Conservation (phyloP, 495 filamentous ascomycete species). For the Peziza echinospora region DNA sequence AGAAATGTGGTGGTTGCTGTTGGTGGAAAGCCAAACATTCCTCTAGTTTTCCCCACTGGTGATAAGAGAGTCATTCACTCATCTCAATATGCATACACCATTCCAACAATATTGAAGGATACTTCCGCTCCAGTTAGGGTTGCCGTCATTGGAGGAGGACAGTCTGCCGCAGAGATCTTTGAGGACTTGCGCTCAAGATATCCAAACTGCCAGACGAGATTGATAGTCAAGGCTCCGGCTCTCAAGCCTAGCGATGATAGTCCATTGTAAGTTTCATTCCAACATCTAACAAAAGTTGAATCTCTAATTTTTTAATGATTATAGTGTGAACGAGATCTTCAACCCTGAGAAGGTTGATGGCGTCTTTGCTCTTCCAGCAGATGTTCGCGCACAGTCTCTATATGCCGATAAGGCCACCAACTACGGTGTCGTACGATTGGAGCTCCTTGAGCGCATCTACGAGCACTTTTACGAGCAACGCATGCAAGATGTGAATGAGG, state of each 20-base stretch:
- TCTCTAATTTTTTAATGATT: slow-evolving; percentile 12
- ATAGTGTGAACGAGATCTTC: slow-evolving; percentile 88
- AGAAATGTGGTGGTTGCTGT: slow-evolving; percentile 71
- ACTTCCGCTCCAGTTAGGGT: slow-evolving; percentile 39
- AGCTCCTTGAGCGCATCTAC: slow-evolving; percentile 72
- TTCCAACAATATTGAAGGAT: slow-evolving; percentile 39
- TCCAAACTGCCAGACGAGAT: slow-evolving; percentile 49
- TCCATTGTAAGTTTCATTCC: slow-evolving; percentile 50
- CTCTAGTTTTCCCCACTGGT: slow-evolving; percentile 36
- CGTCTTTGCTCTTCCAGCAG: slow-evolving; percentile 41
- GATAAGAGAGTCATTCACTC: slow-evolving; percentile 63
- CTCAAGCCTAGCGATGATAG: slow-evolving; percentile 84
- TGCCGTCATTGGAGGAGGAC: slow-evolving; percentile 69
- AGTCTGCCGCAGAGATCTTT: slow-evolving; percentile 91
- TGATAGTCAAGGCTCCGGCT: slow-evolving; percentile 61
- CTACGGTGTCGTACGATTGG: slow-evolving; percentile 76
- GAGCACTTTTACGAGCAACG: slow-evolving; percentile 66
- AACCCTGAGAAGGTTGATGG: slow-evolving; percentile 60
- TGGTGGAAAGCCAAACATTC: slow-evolving; percentile 62
- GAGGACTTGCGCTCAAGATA: slow-evolving; percentile 66
- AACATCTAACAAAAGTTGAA: neutral
- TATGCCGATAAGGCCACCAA: slow-evolving; percentile 56
- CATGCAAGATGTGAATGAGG: slow-evolving; percentile 43
- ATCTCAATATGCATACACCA: slow-evolving; percentile 52
- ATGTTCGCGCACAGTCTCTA: slow-evolving; percentile 40